Conservation (phyloP, 108 stramenopile species). For the Pseudonitzschia pungens region DNA sequence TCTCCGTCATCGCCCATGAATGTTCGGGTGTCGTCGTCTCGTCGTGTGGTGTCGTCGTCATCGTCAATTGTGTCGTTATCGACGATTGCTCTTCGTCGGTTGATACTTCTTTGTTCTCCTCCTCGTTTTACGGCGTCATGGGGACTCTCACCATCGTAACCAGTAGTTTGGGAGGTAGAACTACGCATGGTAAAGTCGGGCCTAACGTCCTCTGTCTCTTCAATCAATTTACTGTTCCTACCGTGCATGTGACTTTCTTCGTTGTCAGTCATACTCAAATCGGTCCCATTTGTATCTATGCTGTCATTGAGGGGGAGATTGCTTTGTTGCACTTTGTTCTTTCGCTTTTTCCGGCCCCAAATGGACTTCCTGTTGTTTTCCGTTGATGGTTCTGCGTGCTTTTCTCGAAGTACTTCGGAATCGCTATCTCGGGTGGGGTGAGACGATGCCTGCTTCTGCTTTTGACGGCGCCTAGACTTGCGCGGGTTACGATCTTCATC, state of each 20-base stretch:
- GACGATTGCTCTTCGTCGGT: neutral
- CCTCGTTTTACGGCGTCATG: neutral
- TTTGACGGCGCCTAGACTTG: conserved; percentile 17
- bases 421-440: neutral
- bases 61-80: neutral
- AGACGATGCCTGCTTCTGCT: neutral
- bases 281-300: neutral
- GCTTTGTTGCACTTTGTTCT: neutral
- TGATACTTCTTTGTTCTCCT: neutral
- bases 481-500: conserved; percentile 6
- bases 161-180: neutral
- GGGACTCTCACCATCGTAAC: neutral
- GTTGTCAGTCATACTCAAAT: conserved; percentile 5
- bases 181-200: neutral
- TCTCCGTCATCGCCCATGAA: conserved; percentile 9
- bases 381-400: neutral
- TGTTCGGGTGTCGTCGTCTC: conserved; percentile 16
- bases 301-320: conserved; percentile 1
- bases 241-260: neutral
- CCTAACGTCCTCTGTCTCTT: neutral
- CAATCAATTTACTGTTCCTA: neutral
- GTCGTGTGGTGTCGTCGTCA: neutral
- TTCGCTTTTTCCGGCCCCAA: conserved; percentile 8
- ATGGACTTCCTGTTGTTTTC: conserved; percentile 4
- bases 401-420: neutral